A percentile compares a stretch with the other conserved stretches of the same genome.
These are phyloP conservation scores for Graphium sp. DNA, from an alignment of 2,329 filamentous ascomycete species.

Conservation along the genomic window DNA sequence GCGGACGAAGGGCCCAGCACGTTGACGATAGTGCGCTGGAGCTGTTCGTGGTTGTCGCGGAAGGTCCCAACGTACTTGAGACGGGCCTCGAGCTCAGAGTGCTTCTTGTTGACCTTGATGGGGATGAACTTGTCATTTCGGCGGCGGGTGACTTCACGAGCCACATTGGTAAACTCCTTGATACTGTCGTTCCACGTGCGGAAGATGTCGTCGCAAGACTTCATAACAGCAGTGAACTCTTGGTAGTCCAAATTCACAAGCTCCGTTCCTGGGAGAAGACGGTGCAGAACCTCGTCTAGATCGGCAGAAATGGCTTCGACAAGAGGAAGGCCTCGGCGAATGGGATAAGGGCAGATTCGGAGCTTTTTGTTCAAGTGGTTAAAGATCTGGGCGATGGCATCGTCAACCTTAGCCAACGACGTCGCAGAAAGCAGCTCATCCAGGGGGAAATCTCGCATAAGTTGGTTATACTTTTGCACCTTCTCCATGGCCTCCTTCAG, in stretches of 20 bases:
- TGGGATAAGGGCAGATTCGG: constrained; percentile 88
- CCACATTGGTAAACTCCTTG: constrained; percentile 96
- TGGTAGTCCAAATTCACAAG: constrained; percentile 85
- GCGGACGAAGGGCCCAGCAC: constrained; percentile 64
- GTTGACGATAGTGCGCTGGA: constrained; percentile 90
- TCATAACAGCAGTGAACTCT: constrained; percentile 79
- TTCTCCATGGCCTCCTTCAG: constrained; percentile 90
- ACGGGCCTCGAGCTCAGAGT: constrained; percentile 76
- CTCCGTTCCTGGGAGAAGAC: constrained; percentile 68
- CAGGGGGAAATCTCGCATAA: constrained; percentile 95
- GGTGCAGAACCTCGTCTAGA: constrained; percentile 72
- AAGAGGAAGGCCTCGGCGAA: constrained; percentile 77
- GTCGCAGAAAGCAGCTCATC: constrained; percentile 90
- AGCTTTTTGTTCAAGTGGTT: constrained; percentile 94
- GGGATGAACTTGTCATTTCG: constrained; percentile 97
- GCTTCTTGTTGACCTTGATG: constrained; percentile 84
- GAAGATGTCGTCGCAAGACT: constrained; percentile 71
- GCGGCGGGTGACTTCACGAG: constrained; percentile 82
- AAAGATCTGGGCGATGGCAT: constrained; percentile 82
- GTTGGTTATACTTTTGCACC: constrained; percentile 95
- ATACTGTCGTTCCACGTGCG: constrained; percentile 86
- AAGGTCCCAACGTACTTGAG: constrained; percentile 91
- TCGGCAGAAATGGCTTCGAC: constrained; percentile 94
- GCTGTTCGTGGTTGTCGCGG: constrained; percentile 90
- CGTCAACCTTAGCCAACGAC: constrained; percentile 72